Conservation (phyloP, 2,329 filamentous ascomycete species). For the Tolypocladium pustulatum region DNA sequence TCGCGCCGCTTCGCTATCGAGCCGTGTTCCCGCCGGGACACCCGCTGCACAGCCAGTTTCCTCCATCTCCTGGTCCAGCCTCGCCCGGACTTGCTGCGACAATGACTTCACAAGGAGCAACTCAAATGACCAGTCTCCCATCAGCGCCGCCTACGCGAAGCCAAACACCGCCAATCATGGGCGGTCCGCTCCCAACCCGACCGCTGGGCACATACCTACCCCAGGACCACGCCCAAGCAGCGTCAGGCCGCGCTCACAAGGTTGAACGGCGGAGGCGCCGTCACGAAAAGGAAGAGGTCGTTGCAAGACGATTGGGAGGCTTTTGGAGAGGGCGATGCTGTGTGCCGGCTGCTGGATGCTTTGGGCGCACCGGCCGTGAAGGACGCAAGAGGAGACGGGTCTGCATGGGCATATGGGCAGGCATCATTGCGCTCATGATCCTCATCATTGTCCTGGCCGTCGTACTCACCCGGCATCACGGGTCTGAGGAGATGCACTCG, state of each 20-base stretch:
- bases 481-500: slow-evolving; percentile 21
- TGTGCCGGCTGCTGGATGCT: slow-evolving; percentile 52
- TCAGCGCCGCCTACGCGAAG: slow-evolving; percentile 29
- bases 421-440: slow-evolving; percentile 43
- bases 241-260: slow-evolving; percentile 29
- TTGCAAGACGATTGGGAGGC: slow-evolving; percentile 45
- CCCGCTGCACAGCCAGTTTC: slow-evolving; percentile 32
- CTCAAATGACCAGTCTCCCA: slow-evolving; percentile 49
- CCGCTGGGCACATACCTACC: slow-evolving; percentile 34
- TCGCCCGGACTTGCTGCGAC: slow-evolving; percentile 52
- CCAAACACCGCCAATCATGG: slow-evolving; percentile 9
- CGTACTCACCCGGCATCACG: slow-evolving; percentile 30
- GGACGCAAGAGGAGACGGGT: slow-evolving; percentile 52
- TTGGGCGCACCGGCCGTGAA: slow-evolving; percentile 52
- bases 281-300: slow-evolving; percentile 55
- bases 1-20: slow-evolving; percentile 35
- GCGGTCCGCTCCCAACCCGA: slow-evolving; percentile 28
- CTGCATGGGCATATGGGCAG: slow-evolving; percentile 41
- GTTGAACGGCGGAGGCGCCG: slow-evolving; percentile 42
- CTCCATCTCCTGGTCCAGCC: slow-evolving; percentile 48
- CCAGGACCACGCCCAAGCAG: slow-evolving; percentile 30
- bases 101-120: slow-evolving; percentile 52
- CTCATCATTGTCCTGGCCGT: slow-evolving; percentile 48
- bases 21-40: slow-evolving; percentile 49
- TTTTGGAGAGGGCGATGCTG: slow-evolving; percentile 58